A percentile compares a stretch with the other conserved stretches of the same genome.
phyloP scores from a whole-genome alignment of 2,329 filamentous ascomycete genomes.

The Mollisiaceae sp. region DNA sequence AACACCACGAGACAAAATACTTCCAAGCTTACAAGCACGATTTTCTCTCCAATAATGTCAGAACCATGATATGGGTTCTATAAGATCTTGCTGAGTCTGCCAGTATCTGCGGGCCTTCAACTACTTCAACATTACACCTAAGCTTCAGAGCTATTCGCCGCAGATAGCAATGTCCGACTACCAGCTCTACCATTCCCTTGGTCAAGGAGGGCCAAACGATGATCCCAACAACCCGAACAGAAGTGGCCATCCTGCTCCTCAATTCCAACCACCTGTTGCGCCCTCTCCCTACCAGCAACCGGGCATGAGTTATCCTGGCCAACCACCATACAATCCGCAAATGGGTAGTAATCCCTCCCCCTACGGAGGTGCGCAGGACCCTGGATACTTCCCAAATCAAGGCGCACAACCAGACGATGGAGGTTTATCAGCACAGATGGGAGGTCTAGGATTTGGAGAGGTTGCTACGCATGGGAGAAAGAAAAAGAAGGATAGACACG shows the following conservation, averaged over 20 bases:
- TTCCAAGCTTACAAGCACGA: background rate
- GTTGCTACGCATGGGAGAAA: conserved; percentile 57
- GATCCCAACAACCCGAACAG: conserved; percentile 59
- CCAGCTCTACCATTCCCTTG: conserved; percentile 60
- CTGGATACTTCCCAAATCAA: conserved; percentile 39
- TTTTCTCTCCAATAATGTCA: background rate
- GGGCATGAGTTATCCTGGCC: conserved; percentile 30
- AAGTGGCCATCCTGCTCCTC: conserved; percentile 55
- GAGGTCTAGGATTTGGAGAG: conserved; percentile 68
- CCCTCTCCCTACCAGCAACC: conserved; percentile 54
- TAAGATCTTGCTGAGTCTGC: background rate
- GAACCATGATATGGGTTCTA: conserved; percentile 10
- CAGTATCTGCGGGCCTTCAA: conserved; percentile 21
- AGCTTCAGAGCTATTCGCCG: background rate
- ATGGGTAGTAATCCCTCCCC: conserved; percentile 40
- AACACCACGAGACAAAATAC: conserved; percentile 13
- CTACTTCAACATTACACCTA: conserved; percentile 31
- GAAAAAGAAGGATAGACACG: conserved; percentile 96
- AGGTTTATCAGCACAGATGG: conserved; percentile 74
- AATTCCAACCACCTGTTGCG: conserved; percentile 61
- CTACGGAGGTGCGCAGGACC: conserved; percentile 36
- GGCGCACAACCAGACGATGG: conserved; percentile 49
- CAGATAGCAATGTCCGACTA: conserved; percentile 54
- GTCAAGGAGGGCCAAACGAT: conserved; percentile 59
- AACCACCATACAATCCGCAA: conserved; percentile 27